Evolutionary conservation across 192 early-diverging fungal genomes (phyloP).

Genomic region (Coemansia brasiliensis): DNA sequence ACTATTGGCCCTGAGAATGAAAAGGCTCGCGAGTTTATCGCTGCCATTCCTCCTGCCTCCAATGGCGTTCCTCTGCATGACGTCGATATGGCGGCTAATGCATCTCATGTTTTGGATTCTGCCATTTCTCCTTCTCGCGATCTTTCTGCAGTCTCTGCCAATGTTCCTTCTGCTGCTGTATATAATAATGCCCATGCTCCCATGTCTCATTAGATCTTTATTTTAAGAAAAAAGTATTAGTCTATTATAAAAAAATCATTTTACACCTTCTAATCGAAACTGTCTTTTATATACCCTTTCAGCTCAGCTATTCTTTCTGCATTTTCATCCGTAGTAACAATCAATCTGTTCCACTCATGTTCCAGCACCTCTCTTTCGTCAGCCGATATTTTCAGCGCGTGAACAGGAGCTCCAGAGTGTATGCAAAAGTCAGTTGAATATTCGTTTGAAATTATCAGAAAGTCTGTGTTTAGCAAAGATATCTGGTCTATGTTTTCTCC

Average conservation of each 20-base stretch:
- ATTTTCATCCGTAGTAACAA: too few species aligned
- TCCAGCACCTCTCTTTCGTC: not conserved
- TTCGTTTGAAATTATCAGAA: not conserved
- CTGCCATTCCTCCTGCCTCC: constrained; percentile 36
- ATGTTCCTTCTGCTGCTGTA: not conserved
- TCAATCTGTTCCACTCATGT: not conserved
- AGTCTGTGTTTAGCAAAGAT: not conserved
- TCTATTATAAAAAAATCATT: too few species aligned
- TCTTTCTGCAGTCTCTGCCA: not conserved
- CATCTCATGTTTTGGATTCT: not conserved
- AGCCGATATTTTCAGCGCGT: not conserved
- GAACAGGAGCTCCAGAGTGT: not conserved
- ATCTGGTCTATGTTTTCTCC: not conserved
- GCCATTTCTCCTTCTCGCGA: too few species aligned
- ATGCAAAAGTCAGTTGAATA: not conserved
- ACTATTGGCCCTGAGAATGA: constrained; percentile 19
- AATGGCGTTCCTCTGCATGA: constrained; percentile 31
- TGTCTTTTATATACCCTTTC: too few species aligned
- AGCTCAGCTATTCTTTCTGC: too few species aligned
- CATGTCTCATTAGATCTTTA: too few species aligned
- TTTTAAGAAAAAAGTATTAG: too few species aligned
- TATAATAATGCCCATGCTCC: too few species aligned
- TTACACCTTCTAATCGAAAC: too few species aligned
- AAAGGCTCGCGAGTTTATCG: constrained; percentile 38
- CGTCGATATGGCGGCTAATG: constrained; percentile 12